Evolutionary conservation across 768 basidiomycete genomes (phyloP).

Genomic region (Myochromella boudieri): DNA sequence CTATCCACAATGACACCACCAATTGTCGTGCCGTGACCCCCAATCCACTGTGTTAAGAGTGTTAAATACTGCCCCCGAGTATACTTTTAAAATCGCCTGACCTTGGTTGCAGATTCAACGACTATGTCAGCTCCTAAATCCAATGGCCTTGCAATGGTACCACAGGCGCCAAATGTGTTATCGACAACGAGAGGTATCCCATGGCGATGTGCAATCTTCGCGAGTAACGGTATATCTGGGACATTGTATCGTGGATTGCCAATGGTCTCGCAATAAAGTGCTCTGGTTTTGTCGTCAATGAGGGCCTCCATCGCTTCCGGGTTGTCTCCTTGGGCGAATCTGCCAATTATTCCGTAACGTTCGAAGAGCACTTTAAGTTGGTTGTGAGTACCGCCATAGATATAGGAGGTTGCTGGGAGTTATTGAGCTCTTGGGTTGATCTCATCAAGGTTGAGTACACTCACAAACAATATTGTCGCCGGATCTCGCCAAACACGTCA

Average conservation of each 20-base stretch:
- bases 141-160: too few relatives aligned
- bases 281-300: conserved; percentile 62
- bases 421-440: too few relatives aligned
- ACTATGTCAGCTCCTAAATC: too few relatives aligned
- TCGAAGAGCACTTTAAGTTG: conserved; percentile 57
- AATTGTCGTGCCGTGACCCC: conserved; percentile 67
- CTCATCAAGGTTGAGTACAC: too few relatives aligned
- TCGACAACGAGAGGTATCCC: too few relatives aligned
- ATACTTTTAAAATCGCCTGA: too few relatives aligned
- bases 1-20: too few relatives aligned
- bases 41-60: too few relatives aligned
- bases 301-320: conserved; percentile 47
- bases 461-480: conserved; percentile 70
- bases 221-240: conserved; percentile 50
- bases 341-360: conserved; percentile 46
- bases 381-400: conserved; percentile 43
- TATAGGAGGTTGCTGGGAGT: conserved; percentile 9
- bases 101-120: conserved; percentile 15
- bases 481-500: conserved; percentile 45
- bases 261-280: conserved; percentile 57
- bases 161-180: conserved; percentile 66
- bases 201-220: too few relatives aligned
- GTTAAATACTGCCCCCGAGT: too few relatives aligned
- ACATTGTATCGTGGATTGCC: conserved; percentile 63
- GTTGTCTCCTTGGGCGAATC: conserved; percentile 49